Base-by-base conservation (phyloP, 108 stramenopile genomes). In the Nannochloropsis salina region DNA sequence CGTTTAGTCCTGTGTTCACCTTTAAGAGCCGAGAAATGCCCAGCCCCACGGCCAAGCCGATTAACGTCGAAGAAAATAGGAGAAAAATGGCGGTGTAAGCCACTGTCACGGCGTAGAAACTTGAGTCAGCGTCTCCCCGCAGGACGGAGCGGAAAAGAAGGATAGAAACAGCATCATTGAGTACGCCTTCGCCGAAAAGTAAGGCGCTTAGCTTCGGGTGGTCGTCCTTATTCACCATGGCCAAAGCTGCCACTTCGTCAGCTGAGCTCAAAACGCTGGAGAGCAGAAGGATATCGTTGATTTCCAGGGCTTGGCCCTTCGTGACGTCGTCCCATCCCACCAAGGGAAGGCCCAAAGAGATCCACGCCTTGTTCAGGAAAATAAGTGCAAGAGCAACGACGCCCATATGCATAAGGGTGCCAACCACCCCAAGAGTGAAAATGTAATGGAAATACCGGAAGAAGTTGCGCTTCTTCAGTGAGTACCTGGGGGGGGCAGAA, bases 161-260 rank as follows among this genome's bases (percentile, higher is more conserved):
- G 81, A 92, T 92, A 44, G 87, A 88, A 42, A 92, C 88, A 3
- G 91, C 90, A 41, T 92, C 91, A 44, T 92, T 92, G 6, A 92
- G 45, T 3, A 92, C 91, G 41, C 91, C 91, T 80, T 92, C 91
- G 5, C 91, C 91, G 84, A 92, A 92, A 12, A 92, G 89, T 12
- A 92, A 87, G 42, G 91, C 91, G 41, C 88, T 89, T 2, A 90
- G 89, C 84, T 90, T 90, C 0, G 90, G 90, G 47, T 84, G 89
- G 42, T 87, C 45, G 22, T 83, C 44, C 85, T 85, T 44, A 18
- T 89, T 89, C 44, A 90, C 89, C 74, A 90, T 84, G 83, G 84
- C 81, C n/a, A 90, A 80, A 9, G 89, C 87, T 41, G 90, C 89
- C 12, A 90, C 89, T 41, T 90, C 90, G 80, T 90, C 90, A 20